Evolutionary conservation across 257 asterid genomes (phyloP), one percentile per base, ranked within the genome.

Genomic region (Penstemon newberryi): DNA sequence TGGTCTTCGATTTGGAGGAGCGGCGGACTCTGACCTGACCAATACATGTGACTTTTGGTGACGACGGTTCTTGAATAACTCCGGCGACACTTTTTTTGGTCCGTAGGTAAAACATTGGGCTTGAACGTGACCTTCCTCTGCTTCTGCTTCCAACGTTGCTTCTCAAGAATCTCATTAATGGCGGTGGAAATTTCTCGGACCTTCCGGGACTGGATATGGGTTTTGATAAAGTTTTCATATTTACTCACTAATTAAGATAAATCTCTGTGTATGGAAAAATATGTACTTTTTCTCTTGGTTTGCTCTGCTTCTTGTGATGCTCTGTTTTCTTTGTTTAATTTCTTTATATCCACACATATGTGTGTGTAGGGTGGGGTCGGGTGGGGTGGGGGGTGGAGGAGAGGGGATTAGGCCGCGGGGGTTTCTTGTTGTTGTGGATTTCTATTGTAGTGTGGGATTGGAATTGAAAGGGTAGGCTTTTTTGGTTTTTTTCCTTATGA

Each of bases 1-100:
- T 75, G 66, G 69, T 42, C 33, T 60, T 70, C 4, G 85, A 56
- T 73, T 72, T 75, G 43, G 81, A 70, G 59, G 85, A 69, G 61
- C 94, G 83, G 66, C 91, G 79, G 59, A 80, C 90, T 2, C 93
- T 82, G 62, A 91, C 97, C 39, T 91, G 97, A 45, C 97, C 97
- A 67, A 91, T 89, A 73, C 97, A 90, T 44, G 96, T 90, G 72
- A 90, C 97, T 68, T 90, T 90, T 0, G 97, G 97, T 2, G 97
- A 90, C 51, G 96, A 78, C 0, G 97, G 97, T 5, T 90, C 97
- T 60, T 81, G 94, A 0, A 77, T 72, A 5, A 15, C 60, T 5
- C 56, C 64, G 3, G 75, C 79, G 0, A 67, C 66, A 40, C 50
- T 60, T 8, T 74, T 84, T 5, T 67, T 85, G 7, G 65, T 74